Evolutionary conservation across 208 protist genomes (phyloP).

Genomic region (Crithidia expoeki): DNA sequence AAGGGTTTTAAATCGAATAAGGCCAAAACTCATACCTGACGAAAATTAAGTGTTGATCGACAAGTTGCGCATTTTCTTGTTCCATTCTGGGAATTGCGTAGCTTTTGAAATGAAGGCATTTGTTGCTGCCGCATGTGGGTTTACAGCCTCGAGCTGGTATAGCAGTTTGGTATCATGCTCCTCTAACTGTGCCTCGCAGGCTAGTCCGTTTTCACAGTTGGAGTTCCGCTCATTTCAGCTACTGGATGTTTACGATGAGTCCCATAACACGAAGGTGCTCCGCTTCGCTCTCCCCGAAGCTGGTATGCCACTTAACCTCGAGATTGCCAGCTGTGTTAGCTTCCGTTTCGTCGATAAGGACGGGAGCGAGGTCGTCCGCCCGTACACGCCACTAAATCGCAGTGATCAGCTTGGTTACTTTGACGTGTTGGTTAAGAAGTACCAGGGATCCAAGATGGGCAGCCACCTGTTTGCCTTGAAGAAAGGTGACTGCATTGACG

Average conservation of each 20-base stretch:
- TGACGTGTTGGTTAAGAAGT: constrained; percentile 91
- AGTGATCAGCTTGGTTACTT: constrained; percentile 88
- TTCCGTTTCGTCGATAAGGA: constrained; percentile 74
- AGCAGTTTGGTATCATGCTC: constrained; percentile 28
- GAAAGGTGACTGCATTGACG: constrained; percentile 90
- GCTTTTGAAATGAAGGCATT: constrained; percentile 63
- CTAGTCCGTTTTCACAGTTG: constrained; percentile 72
- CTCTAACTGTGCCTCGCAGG: constrained; percentile 44
- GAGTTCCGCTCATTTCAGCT: constrained; percentile 84
- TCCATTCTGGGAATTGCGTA: neutral
- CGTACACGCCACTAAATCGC: constrained; percentile 87
- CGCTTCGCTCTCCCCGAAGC: constrained; percentile 85
- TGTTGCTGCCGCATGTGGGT: constrained; percentile 52
- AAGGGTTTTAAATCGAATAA: no score
- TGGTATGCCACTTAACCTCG: constrained; percentile 82
- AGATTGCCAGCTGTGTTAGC: constrained; percentile 80
- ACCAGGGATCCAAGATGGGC: constrained; percentile 89
- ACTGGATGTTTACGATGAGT: constrained; percentile 84
- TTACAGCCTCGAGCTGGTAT: constrained; percentile 66
- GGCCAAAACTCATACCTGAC: no score
- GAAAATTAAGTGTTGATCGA: no score
- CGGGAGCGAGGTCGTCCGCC: constrained; percentile 82
- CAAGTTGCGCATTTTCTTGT: no score
- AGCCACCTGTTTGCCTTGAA: constrained; percentile 91
- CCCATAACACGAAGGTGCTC: constrained; percentile 88